Evolutionary conservation across 345 rosid species (phyloP), one percentile per base, ranked within the genome.

Genomic region (Conringia planisiliqua): DNA sequence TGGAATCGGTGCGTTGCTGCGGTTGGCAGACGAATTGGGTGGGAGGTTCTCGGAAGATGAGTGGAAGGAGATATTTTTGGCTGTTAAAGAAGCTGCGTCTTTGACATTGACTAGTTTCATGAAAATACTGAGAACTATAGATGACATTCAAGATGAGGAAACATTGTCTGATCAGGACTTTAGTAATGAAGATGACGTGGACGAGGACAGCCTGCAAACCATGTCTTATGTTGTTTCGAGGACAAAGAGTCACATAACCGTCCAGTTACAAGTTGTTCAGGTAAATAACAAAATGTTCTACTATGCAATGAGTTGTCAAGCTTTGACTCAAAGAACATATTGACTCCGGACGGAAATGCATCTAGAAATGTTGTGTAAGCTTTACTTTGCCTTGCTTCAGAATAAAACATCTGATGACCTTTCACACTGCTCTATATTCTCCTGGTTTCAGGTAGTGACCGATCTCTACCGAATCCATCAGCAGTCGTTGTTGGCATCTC

Each of bases 191-290:
- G 90, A 87, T 68, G 86, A 86, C 46, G 65, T 91, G 11, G 90
- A 87, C 68, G 91, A 90, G 66, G 93, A 87, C 75, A 83, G 76
- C 83, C 86, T 94, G 62, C 92, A 88, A 76, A 86, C 90, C 44
- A 84, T 85, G 76, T 85, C 93, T 20, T 86, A 87, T 74, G 90
- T 94, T 80, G 82, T 86, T 67, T 88, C 96, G 36, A 88, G 95
- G 78, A 85, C 85, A 82, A 94, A 90, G 85, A 83, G 88, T 84
- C 93, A 91, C 75, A 86, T 91, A 36, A 72, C 91, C 1, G 77
- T 86, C 61, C 98, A 91, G 82, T 88, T 94, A 61, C 91, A 85
- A 36, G 81, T 87, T 62, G 51, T 85, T 39, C 95, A 88, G 95
- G 98, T 94, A 75, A 51, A 32, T 70, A 29, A 69, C 64, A 32